phyloP scores from a whole-genome alignment of 441 rosid genomes.

The Brassica balearica region DNA sequence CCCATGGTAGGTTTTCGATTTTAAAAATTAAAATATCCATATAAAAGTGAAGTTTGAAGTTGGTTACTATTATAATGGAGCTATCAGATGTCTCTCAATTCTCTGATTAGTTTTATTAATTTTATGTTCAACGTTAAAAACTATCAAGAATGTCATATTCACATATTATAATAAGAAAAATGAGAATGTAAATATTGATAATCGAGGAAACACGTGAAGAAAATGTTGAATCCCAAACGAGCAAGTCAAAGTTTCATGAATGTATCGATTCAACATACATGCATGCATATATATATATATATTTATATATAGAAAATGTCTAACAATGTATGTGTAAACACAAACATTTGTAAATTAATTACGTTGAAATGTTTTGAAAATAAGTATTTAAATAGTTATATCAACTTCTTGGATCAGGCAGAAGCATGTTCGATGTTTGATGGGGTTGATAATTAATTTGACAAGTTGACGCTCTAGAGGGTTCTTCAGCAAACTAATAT shows the following conservation, averaged over 20 bases:
- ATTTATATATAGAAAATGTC: conserved; percentile 17
- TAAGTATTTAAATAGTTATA: not conserved
- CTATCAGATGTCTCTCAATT: not conserved
- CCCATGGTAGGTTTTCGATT: not conserved
- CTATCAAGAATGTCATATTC: not conserved
- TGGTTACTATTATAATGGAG: conserved; percentile 20
- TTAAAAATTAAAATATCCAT: not conserved
- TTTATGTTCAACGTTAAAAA: not conserved
- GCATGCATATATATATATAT: conserved; percentile 33
- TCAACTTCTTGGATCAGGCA: conserved; percentile 41
- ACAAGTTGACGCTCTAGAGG: conserved; percentile 41
- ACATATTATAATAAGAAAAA: not conserved
- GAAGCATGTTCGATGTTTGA: conserved; percentile 47
- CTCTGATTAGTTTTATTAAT: not conserved
- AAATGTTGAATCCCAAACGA: conserved; percentile 24
- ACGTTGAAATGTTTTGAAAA: conserved; percentile 27
- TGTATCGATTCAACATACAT: conserved; percentile 24
- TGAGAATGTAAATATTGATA: not conserved
- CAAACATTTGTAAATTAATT: conserved; percentile 36
- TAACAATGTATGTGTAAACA: conserved; percentile 44
- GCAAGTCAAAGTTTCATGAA: conserved; percentile 30
- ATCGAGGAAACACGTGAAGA: conserved; percentile 27
- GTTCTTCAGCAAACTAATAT: conserved; percentile 20
- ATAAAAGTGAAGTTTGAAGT: not conserved
- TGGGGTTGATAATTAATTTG: conserved; percentile 37